Evolutionary conservation across 1,139 yeast species (phyloP).

Genomic region (Debaryomyces sp.): DNA sequence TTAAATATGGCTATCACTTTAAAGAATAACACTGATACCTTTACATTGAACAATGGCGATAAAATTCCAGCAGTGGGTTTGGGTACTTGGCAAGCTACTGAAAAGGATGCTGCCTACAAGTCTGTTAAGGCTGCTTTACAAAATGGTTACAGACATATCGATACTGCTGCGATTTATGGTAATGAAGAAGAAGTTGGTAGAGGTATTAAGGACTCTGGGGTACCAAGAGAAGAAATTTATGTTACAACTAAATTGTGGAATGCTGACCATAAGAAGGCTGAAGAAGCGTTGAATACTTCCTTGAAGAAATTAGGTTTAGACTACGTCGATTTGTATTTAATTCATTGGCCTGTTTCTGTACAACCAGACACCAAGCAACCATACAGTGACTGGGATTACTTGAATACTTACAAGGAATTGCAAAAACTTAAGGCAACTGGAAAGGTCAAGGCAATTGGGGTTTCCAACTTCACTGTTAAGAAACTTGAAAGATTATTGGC

Average conservation of each 20-base stretch:
- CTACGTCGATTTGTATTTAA: constrained; percentile 79
- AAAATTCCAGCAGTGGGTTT: constrained; percentile 71
- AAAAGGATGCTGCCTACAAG: constrained; percentile 57
- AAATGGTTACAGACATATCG: constrained; percentile 78
- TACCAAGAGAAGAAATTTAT: constrained; percentile 71
- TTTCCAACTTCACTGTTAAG: constrained; percentile 56
- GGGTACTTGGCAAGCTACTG: constrained; percentile 77
- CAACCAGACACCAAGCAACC: constrained; percentile 27
- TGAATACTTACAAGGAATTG: constrained; percentile 71
- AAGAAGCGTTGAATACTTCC: constrained; percentile 60
- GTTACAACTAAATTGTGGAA: constrained; percentile 84
- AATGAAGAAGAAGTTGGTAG: constrained; percentile 72
- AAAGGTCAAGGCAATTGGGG: constrained; percentile 62
- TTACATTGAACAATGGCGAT: constrained; percentile 62
- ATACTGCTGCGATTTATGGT: constrained; percentile 69
- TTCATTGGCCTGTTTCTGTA: constrained; percentile 84
- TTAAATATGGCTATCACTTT: constrained; percentile 11
- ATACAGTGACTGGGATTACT: constrained; percentile 51
- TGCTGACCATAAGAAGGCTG: constrained; percentile 63
- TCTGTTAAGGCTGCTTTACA: constrained; percentile 67
- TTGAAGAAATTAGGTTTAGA: constrained; percentile 70
- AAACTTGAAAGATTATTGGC: constrained; percentile 49
- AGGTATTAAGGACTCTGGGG: constrained; percentile 64
- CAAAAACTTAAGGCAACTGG: constrained; percentile 63
- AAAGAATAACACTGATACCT: constrained; percentile 22